Base-by-base conservation (phyloP, 805 yeast species). In the Candida orba region DNA sequence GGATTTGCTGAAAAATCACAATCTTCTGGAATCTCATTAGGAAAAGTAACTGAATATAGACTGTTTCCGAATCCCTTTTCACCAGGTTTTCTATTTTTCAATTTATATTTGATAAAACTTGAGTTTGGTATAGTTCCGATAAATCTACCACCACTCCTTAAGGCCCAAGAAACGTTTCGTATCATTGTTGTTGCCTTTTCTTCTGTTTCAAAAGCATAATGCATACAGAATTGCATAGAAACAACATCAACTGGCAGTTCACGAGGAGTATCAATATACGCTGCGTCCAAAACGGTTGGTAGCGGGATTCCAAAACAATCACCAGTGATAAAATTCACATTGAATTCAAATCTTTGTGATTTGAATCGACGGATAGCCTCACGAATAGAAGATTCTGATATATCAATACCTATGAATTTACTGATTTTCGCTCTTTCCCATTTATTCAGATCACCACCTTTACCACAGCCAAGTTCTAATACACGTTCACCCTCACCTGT, bases 121-220 rank as follows among this genome's bases (percentile, higher is more conserved):
- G 95, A 79, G 41, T 89, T 86, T 3, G 99, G 98, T 31, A 91
- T 87, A 0, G 99, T 93, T 2, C 98, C 99, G 45, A 93, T 76
- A 52, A 95, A 91, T 44, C 72, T 70, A 0, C 99, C 99, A 2
- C 96, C 98, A 3, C 79, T 70, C 52, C 76, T 77, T 45, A 93
- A 71, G 0, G 90, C 80, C 45, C 78, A 69, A 3, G 95, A 72
- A 8, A 93, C 84, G 57, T 93, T 93, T 30, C 73, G 71, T 39
- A 93, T 66, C 52, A 90, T 68, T 37, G 72, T 76, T 50, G 88
- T 75, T 1, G 89, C 90, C 47, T 86, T 84, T 31, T 73, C 78
- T 59, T 89, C 97, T 6, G 83, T 72, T 53, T 85, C 93, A 66
- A 89, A 93, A 0, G 98, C 96, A 67, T 93, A 93, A 61, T 93